Conservation (phyloP, 169 alveolate species). For the Fabrea salina region DNA sequence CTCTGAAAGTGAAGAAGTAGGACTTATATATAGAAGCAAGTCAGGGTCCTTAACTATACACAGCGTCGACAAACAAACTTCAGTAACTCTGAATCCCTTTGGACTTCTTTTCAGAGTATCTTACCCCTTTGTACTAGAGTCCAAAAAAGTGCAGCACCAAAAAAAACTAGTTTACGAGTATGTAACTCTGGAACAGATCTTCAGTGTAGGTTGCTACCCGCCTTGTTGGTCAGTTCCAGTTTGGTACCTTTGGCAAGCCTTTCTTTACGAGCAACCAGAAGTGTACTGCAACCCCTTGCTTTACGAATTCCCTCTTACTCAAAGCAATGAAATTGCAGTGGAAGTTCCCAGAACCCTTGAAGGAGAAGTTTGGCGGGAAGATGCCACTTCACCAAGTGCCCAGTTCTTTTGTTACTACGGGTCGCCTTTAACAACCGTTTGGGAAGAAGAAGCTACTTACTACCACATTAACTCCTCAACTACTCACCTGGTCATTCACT, state of each 20-base stretch:
- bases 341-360: not conserved
- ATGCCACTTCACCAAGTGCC: not conserved
- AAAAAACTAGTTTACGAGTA: not conserved
- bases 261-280: not conserved
- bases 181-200: conserved; percentile 1
- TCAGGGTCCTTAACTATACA: not conserved
- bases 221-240: not conserved
- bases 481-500: not conserved
- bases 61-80: not conserved
- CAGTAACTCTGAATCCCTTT: not conserved
- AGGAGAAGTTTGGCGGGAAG: not conserved
- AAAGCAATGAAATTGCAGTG: not conserved
- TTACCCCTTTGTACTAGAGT: not conserved
- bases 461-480: not conserved
- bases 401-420: not conserved
- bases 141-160: not conserved
- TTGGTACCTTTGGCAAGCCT: not conserved
- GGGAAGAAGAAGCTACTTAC: conserved; percentile 23
- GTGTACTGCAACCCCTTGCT: not conserved
- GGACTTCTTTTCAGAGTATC: not conserved
- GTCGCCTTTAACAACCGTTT: not conserved
- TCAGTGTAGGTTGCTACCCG: not conserved
- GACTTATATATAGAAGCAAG: not conserved
- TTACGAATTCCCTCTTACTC: not conserved
- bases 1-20: not conserved